Evolutionary conservation across 176 grass and related monocot species (phyloP), one percentile per base, ranked within the genome.

Genomic region (Triticum turgidum): DNA sequence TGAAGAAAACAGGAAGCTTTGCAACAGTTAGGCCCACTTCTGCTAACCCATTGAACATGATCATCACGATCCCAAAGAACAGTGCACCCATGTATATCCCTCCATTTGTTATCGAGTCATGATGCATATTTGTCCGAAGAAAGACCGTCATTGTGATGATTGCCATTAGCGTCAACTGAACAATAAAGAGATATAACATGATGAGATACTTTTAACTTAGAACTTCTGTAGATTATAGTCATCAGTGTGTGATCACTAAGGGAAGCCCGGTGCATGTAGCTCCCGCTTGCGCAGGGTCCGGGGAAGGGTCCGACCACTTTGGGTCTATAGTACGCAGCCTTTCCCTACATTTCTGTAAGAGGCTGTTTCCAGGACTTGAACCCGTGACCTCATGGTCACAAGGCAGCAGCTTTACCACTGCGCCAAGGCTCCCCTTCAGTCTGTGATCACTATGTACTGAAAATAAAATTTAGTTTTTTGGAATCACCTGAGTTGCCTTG

Each of bases 1-100:
- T 97, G 70, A 93, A 97, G 85, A 97, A 97, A 29, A 97, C 88
- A 0, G 92, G 94, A 1, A 97, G 87, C 74, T 92, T 97, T 45
- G 85, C 84, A 86, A 94, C 84, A 56, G 92, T 94, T 75, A 97
- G 83, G 24, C 87, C 70, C 42, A 97, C 83, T 83, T 97, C 94
- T 1, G 94, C 88, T 0, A 95, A 80, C 66, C 93, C 93, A 74
- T 95, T 95, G 70, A 95, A 95, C 93, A 95, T 95, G 63, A 95
- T 75, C 89, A 89, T 91, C 20, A 90, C 64, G 0, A 91, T 85
- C 20, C 88, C 84, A 81, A 93, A 95, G 83, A 82, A 95, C 47
- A 95, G 80, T 77, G 91, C 93, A 4, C 93, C 93, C 90, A 92
- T 89, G 59, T 95, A 95, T 41, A 95, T 89, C 37, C 42, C 24